Conservation (phyloP, 1,284 basidiomycete species). For the Malassezia nana region DNA sequence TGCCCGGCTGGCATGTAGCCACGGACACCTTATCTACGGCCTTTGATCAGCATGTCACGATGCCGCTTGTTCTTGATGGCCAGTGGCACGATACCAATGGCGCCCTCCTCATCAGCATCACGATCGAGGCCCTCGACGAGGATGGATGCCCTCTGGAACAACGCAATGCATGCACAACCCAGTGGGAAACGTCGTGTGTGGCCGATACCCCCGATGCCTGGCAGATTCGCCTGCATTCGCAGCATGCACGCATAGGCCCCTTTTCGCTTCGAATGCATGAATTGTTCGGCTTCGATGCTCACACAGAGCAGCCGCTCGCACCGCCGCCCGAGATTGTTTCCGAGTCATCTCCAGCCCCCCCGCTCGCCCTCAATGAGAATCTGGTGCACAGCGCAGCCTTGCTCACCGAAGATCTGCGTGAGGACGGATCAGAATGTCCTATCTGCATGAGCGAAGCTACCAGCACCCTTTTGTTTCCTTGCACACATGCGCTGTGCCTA, state of each 20-base stretch:
- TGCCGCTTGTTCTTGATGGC: constrained; percentile 8
- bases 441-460: constrained; percentile 41
- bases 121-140: constrained; percentile 44
- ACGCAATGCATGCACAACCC: constrained; percentile 35
- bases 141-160: constrained; percentile 27
- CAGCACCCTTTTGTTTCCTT: constrained; percentile 43
- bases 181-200: neutral
- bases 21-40: neutral
- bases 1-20: constrained; percentile 6
- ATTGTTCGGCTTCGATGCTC: constrained; percentile 39
- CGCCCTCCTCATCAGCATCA: constrained; percentile 32
- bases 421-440: constrained; percentile 36
- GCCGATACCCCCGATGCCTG: neutral
- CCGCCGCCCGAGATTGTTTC: constrained; percentile 15
- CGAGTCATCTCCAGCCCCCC: neutral
- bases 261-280: constrained; percentile 44
- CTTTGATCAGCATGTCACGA: neutral
- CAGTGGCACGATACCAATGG: neutral
- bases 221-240: neutral
- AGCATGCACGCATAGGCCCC: constrained; percentile 25
- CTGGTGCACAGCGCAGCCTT: neutral
- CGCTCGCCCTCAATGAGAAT: neutral
- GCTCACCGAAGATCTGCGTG: constrained; percentile 11
- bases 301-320: constrained; percentile 17
- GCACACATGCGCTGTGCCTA: constrained; percentile 44